These are phyloP conservation scores for Microcos paniculata DNA, from an alignment of 345 rosid species.

Conservation along the genomic window DNA sequence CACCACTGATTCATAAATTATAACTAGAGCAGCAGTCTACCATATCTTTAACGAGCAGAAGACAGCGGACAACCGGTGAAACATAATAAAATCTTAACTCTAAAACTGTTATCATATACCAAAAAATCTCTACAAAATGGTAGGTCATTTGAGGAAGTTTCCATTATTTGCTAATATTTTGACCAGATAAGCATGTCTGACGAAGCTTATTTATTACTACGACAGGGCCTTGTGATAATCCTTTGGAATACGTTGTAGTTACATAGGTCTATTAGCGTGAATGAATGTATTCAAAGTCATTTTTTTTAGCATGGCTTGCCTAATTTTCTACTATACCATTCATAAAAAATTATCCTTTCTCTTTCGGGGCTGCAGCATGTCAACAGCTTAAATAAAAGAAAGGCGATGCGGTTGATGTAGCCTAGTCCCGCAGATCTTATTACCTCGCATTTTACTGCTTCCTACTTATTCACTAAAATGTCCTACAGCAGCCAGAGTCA, in stretches of 20 bases:
- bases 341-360: neutral
- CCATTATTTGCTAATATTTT: neutral
- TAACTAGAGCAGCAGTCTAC: neutral
- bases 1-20: conserved; percentile 56
- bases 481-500: neutral
- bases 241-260: neutral
- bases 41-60: neutral
- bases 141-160: neutral
- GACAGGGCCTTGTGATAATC: neutral
- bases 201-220: neutral
- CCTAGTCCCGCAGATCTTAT: neutral
- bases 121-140: no score
- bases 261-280: neutral
- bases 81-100: neutral
- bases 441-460: neutral
- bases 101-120: no score
- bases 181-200: neutral
- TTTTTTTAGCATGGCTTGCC: neutral
- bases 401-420: neutral
- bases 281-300: neutral
- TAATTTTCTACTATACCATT: neutral
- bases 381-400: neutral
- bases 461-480: neutral
- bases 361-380: neutral
- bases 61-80: neutral